Conservation (phyloP, 2,329 filamentous ascomycete genomes). For the Sclerotiophoma versabilis region DNA sequence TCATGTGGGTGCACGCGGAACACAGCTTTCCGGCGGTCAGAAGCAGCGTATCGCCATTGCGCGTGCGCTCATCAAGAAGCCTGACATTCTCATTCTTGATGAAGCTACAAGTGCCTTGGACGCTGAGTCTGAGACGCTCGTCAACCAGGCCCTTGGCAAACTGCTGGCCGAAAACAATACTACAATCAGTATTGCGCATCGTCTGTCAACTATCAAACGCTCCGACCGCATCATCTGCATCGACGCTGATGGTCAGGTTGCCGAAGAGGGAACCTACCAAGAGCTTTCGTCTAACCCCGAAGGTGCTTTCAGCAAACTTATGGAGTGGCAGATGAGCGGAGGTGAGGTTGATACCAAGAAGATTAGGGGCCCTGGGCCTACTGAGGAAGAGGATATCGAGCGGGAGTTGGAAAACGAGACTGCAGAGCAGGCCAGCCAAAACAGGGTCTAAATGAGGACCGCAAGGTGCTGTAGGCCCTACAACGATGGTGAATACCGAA, state of each 20-base stretch:
- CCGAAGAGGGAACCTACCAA: constrained; percentile 85
- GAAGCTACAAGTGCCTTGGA: constrained; percentile 95
- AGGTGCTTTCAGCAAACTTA: constrained; percentile 91
- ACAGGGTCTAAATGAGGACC: constrained; percentile 19
- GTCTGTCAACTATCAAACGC: constrained; percentile 94
- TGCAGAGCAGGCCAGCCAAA: constrained; percentile 43
- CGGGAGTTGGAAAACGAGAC: constrained; percentile 47
- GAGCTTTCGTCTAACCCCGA: constrained; percentile 74
- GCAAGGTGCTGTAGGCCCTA: neutral
- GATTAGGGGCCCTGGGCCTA: constrained; percentile 45
- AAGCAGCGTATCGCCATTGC: constrained; percentile 99
- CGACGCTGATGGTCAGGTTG: constrained; percentile 83
- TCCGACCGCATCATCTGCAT: constrained; percentile 95
- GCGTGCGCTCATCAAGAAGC: constrained; percentile 90
- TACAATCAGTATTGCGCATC: constrained; percentile 96
- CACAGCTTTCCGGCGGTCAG: constrained; percentile 93
- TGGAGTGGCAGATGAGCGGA: constrained; percentile 98
- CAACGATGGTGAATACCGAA: neutral
- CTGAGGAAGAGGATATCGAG: constrained; percentile 61
- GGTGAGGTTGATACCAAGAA: constrained; percentile 61
- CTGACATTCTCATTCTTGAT: constrained; percentile 95
- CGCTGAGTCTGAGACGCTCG: constrained; percentile 94
- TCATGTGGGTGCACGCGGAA: constrained; percentile 87
- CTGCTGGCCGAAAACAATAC: constrained; percentile 89
- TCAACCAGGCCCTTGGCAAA: constrained; percentile 85